phyloP scores from a whole-genome alignment of 495 filamentous ascomycete genomes.

The Haplographium delicatum region DNA sequence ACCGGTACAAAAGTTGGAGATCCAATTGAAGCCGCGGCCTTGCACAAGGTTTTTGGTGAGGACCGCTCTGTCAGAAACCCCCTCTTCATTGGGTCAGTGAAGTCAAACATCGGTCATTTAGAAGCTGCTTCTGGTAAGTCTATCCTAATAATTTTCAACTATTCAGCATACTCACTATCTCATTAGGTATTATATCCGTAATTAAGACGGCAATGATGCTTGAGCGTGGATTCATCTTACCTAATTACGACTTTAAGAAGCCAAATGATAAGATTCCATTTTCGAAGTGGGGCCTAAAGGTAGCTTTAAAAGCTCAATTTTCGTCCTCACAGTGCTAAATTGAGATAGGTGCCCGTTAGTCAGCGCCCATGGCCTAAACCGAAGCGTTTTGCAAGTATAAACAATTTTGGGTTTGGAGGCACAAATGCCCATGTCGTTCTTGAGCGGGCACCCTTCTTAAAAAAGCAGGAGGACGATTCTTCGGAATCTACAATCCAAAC shows the following conservation, averaged over 20 bases:
- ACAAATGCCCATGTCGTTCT: constrained; percentile 54
- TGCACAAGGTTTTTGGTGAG: constrained; percentile 42
- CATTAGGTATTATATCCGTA: constrained; percentile 42
- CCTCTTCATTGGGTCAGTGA: constrained; percentile 51
- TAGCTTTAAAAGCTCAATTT: constrained; percentile 9
- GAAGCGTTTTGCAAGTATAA: constrained; percentile 39
- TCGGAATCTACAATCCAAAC: constrained; percentile 3
- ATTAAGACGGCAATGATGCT: constrained; percentile 57
- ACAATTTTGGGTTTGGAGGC: constrained; percentile 39
- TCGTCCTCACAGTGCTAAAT: constrained; percentile 1
- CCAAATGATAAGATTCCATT: constrained; percentile 43
- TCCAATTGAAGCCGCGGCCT: constrained; percentile 55
- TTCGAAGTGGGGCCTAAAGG: constrained; percentile 41
- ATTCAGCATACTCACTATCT: constrained; percentile 17
- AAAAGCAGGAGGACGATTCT: constrained; percentile 1
- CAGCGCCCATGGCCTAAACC: constrained; percentile 28
- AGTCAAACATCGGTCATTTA: constrained; percentile 58
- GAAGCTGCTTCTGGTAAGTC: constrained; percentile 50
- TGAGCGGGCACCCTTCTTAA: constrained; percentile 31
- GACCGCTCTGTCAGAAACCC: constrained; percentile 34
- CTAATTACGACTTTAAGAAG: constrained; percentile 46
- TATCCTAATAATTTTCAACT: background rate
- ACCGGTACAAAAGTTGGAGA: constrained; percentile 60
- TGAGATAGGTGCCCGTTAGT: constrained; percentile 30
- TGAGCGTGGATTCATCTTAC: constrained; percentile 47